Evolutionary conservation across 2,329 filamentous ascomycete species (phyloP).

Genomic region (Dendrostoma leiphaemia): DNA sequence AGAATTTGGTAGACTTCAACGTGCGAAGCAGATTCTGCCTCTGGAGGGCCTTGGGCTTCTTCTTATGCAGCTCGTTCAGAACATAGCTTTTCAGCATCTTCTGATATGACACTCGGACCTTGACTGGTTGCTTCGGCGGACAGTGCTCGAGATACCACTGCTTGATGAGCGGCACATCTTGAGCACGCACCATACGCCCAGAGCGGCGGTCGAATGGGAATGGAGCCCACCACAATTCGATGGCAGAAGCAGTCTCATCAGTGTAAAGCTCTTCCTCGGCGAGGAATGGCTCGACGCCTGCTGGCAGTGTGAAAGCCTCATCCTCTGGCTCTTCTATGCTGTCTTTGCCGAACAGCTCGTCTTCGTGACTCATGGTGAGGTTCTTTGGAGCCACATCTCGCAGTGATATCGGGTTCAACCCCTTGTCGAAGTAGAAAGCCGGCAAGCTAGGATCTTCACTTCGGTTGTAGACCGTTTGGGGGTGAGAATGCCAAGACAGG

Average conservation of each 20-base stretch:
- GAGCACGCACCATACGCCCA: constrained; percentile 91
- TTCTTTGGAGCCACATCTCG: constrained; percentile 93
- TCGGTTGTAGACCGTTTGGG: constrained; percentile 86
- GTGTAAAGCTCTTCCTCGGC: constrained; percentile 86
- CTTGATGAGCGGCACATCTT: constrained; percentile 95
- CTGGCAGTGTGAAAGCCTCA: constrained; percentile 80
- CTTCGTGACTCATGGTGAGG: constrained; percentile 86
- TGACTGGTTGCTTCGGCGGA: constrained; percentile 82
- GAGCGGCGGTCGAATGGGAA: constrained; percentile 94
- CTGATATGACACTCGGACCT: constrained; percentile 97
- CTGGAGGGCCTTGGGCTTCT: constrained; percentile 90
- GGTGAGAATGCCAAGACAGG: constrained; percentile 89
- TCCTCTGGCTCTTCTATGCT: constrained; percentile 74
- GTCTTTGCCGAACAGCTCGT: constrained; percentile 83
- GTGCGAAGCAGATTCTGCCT: constrained; percentile 89
- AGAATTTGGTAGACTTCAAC: constrained; percentile 96
- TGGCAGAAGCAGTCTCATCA: constrained; percentile 84
- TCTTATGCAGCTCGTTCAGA: constrained; percentile 94
- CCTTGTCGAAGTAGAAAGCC: constrained; percentile 96
- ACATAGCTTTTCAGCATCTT: constrained; percentile 96
- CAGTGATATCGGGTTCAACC: constrained; percentile 96
- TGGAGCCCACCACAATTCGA: constrained; percentile 96
- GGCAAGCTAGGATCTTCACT: constrained; percentile 86
- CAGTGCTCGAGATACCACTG: constrained; percentile 98
- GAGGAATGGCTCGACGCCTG: constrained; percentile 81